phyloP scores from a whole-genome alignment of 352 stramenopile genomes.

The Phytophthora tubulina region DNA sequence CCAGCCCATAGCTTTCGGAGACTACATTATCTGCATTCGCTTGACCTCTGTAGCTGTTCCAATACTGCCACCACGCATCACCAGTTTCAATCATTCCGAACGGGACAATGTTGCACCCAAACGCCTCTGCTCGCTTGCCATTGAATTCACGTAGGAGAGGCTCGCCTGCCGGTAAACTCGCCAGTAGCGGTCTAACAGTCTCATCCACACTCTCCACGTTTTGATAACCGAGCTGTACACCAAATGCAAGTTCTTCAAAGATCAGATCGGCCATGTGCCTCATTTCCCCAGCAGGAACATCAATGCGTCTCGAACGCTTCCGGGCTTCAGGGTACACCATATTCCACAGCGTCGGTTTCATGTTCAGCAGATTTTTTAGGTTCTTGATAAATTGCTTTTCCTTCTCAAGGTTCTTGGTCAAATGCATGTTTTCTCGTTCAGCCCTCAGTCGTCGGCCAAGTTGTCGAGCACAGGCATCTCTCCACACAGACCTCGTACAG shows the following conservation, averaged over 20 bases:
- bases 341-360: slow-evolving; percentile 16
- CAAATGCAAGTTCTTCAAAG: slow-evolving; percentile 35
- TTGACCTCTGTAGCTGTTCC: slow-evolving; percentile 29
- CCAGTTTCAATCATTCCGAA: slow-evolving; percentile 42
- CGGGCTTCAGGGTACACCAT: slow-evolving; percentile 16
- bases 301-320: slow-evolving; percentile 27
- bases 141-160: slow-evolving; percentile 30
- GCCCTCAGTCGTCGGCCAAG: slow-evolving; percentile 17
- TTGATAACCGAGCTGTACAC: slow-evolving; percentile 39
- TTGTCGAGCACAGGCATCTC: slow-evolving; percentile 21
- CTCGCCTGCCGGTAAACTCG: slow-evolving; percentile 13
- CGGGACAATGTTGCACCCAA: slow-evolving; percentile 38
- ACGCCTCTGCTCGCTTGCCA: slow-evolving; percentile 4
- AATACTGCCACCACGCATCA: slow-evolving; percentile 44
- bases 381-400: slow-evolving; percentile 29
- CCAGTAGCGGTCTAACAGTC: slow-evolving; percentile 18
- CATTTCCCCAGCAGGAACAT: slow-evolving; percentile 19
- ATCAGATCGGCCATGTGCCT: slow-evolving; percentile 23
- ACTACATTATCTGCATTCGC: slow-evolving; percentile 49
- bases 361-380: slow-evolving; percentile 30
- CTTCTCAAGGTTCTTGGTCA: slow-evolving; percentile 33
- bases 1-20: slow-evolving; percentile 58
- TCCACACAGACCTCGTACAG: not conserved
- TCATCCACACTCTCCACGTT: slow-evolving; percentile 42
- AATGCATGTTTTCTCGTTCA: slow-evolving; percentile 39